Base-by-base conservation (phyloP, 805 yeast genomes). In the Yamadazyma tumulicola region DNA sequence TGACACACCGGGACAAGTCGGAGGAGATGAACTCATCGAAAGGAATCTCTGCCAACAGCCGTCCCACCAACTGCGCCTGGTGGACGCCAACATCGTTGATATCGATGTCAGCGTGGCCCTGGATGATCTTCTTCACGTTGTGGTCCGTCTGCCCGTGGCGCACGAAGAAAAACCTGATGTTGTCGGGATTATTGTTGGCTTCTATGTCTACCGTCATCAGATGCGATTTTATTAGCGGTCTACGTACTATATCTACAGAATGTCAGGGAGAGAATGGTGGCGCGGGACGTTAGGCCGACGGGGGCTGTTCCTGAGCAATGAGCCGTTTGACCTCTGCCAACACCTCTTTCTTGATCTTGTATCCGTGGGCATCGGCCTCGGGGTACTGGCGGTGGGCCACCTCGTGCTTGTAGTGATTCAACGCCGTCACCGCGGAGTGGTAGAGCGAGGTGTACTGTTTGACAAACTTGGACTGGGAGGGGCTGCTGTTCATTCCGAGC, bases 141-240 rank as follows among this genome's bases (percentile, higher is more conserved):
- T 81, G 79, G 37, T 79, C 79, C 0, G 96, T 86, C 54, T 83
- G 93, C 1, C 95, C 96, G 48, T 86, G 96, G 49, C 96, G 74
- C 4, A 86, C 75, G 4, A 85, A 55, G 44, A 81, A 80, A 3
- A 84, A 48, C 17, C 84, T 61, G 2, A 75, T 52, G 6, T 57
- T 45, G 4, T 54, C 43, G 3, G 56, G 48, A 43, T 69, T 67
- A 2, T 47, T 45, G 45, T 72, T 74, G 25, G 52, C 35, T 21
- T 38, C 26, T 17, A 51, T 39, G 16, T 46, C 52, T 17, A 45
- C 34, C 6, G 55, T 51, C 55, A 51, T 51, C 12, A 21, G n/a
- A n/a, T n/a, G n/a, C n/a, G n/a, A n/a, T n/a, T n/a, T n/a, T n/a
- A n/a, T n/a, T n/a, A n/a, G n/a, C n/a, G n/a, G n/a, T n/a, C n/a